A percentile compares a stretch with the other conserved stretches of the same genome.
These are phyloP conservation scores for Pleurozium schreberi DNA, from an alignment of 225 moss, liverwort and hornwort species.

Conservation along the genomic window DNA sequence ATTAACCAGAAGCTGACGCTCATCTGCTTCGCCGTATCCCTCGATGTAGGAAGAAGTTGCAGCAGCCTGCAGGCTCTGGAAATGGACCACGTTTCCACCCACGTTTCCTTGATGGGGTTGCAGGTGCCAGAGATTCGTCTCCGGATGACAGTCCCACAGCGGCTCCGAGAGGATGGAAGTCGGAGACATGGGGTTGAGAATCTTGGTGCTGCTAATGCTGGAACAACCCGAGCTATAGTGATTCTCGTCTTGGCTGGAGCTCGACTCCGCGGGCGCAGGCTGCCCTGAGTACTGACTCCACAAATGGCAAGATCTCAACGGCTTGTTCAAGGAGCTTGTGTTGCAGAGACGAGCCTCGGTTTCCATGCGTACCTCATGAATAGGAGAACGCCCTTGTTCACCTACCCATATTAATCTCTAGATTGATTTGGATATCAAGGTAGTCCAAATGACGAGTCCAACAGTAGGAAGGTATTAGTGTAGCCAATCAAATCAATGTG, in stretches of 20 bases:
- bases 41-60: not conserved
- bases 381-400: too few relatives aligned
- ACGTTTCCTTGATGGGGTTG: not conserved
- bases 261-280: not conserved
- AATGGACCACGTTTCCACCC: not conserved
- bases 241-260: not conserved
- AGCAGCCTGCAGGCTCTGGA: not conserved
- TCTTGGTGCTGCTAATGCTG: not conserved
- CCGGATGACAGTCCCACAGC: slow-evolving; percentile 1
- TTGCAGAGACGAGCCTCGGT: slow-evolving; percentile 53
- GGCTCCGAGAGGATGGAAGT: not conserved
- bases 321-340: not conserved
- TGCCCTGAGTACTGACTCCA: not conserved
- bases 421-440: too few relatives aligned
- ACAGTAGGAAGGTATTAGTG: too few relatives aligned
- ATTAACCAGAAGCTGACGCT: not conserved
- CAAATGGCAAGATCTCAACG: not conserved
- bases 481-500: too few relatives aligned
- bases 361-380: slow-evolving; percentile 61
- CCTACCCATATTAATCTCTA: too few relatives aligned
- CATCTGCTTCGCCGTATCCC: not conserved
- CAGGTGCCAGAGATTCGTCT: not conserved
- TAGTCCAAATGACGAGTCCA: too few relatives aligned
- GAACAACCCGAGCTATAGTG: not conserved
- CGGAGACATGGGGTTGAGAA: not conserved